Percentiles rank a stretch among this genome's conserved stretches.
phyloP scores from a whole-genome alignment of 495 filamentous ascomycete species.

The Penicillium argentinense region DNA sequence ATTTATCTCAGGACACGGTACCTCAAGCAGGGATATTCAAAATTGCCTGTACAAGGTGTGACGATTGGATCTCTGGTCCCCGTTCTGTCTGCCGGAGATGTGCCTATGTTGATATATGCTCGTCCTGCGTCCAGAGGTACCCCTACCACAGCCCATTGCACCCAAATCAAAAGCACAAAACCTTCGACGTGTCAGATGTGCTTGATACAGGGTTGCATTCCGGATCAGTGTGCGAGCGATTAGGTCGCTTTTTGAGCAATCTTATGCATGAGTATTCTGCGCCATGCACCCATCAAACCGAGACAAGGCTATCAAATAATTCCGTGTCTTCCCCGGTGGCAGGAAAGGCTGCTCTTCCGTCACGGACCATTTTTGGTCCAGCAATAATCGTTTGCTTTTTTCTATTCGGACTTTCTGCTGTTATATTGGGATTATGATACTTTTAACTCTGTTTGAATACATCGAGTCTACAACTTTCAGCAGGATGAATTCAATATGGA shows the following conservation, averaged over 20 bases:
- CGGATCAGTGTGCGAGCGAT: too few species aligned
- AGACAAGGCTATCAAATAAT: neutral
- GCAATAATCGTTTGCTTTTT: neutral
- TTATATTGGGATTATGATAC: neutral
- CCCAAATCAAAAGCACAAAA: slow-evolving; percentile 5
- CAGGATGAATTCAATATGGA: too few species aligned
- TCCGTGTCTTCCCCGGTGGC: neutral
- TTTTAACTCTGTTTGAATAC: too few species aligned
- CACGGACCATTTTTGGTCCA: neutral
- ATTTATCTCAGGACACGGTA: too few species aligned
- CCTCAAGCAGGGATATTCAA: too few species aligned
- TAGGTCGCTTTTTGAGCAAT: neutral
- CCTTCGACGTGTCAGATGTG: neutral
- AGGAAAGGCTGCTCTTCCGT: neutral
- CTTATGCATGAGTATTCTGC: neutral
- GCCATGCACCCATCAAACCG: neutral
- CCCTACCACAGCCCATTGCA: slow-evolving; percentile 5
- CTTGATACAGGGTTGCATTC: neutral
- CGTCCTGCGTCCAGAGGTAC: neutral
- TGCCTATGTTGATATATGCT: slow-evolving; percentile 8
- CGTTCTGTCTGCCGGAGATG: too few species aligned
- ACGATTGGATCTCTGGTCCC: too few species aligned
- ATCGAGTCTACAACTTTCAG: too few species aligned
- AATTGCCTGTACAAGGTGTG: too few species aligned
- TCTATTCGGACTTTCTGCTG: neutral